These are phyloP conservation scores for Trifolium subterraneum DNA, from an alignment of 306 rosid genomes.

Conservation along the genomic window DNA sequence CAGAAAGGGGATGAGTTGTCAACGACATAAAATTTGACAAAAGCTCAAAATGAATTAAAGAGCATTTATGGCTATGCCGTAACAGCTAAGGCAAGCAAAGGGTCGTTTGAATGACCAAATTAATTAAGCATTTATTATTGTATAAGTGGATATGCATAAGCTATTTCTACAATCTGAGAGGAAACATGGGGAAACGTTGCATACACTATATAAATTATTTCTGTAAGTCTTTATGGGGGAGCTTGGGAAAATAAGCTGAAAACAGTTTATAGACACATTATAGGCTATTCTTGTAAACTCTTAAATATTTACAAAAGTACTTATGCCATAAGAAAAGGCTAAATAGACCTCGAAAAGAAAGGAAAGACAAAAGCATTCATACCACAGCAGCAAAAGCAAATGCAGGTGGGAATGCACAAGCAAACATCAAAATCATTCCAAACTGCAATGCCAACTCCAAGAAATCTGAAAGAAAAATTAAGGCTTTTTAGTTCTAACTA, in stretches of 20 bases:
- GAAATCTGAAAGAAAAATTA: conserved; percentile 55
- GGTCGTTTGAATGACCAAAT: background rate
- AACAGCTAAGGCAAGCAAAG: background rate
- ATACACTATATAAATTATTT: background rate
- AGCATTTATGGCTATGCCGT: conserved; percentile 14
- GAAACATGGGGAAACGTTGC: background rate
- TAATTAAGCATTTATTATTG: background rate
- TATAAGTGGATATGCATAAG: background rate
- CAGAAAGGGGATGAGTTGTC: conserved; percentile 30
- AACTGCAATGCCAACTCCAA: conserved; percentile 96
- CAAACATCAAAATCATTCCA: conserved; percentile 98
- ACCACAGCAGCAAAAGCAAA: conserved; percentile 90
- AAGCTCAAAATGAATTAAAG: conserved; percentile 19
- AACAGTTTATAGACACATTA: background rate
- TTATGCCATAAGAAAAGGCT: background rate
- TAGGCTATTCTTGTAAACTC: background rate
- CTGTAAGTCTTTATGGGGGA: background rate
- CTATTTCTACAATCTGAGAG: background rate
- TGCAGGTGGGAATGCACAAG: conserved; percentile 94
- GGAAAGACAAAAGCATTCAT: conserved; percentile 41
- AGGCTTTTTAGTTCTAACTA: conserved; percentile 5
- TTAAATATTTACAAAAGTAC: background rate
- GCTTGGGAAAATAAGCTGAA: background rate
- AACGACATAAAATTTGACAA: conserved; percentile 3
- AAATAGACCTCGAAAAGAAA: background rate